Evolutionary conservation across 2,329 filamentous ascomycete species (phyloP).

Genomic region (Paramyrothecium sp.): DNA sequence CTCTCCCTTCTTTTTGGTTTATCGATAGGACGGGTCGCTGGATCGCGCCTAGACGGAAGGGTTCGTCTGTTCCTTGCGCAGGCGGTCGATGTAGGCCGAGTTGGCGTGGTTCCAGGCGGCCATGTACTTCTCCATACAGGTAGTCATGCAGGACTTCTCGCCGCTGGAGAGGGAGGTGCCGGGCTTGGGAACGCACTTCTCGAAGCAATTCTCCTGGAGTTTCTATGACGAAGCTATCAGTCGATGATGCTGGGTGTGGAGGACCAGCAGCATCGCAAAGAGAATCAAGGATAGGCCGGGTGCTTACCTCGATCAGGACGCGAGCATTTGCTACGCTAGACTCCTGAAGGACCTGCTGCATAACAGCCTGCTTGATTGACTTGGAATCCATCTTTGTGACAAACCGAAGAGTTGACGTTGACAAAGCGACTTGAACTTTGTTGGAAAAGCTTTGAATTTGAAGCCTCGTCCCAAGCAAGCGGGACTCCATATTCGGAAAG

Average conservation of each 20-base stretch:
- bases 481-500: conserved; percentile 6
- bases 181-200: conserved; percentile 71
- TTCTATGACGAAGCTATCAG: conserved; percentile 48
- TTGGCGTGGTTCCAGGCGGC: conserved; percentile 74
- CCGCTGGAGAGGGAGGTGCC: conserved; percentile 63
- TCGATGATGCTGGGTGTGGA: too few species aligned
- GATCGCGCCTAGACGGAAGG: background rate
- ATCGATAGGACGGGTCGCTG: background rate
- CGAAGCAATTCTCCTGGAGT: conserved; percentile 80
- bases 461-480: conserved; percentile 9
- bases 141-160: conserved; percentile 70
- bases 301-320: conserved; percentile 63
- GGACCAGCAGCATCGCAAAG: too few species aligned
- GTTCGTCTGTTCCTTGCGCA: conserved; percentile 56
- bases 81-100: conserved; percentile 61
- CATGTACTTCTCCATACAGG: conserved; percentile 87
- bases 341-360: conserved; percentile 64
- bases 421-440: conserved; percentile 9
- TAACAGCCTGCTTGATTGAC: conserved; percentile 58
- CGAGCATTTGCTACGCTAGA: conserved; percentile 67
- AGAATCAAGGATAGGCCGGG: background rate
- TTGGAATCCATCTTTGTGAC: conserved; percentile 54
- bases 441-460: conserved; percentile 11
- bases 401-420: background rate
- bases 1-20: background rate